Evolutionary conservation across 78 protist species (phyloP), one percentile per base, ranked within the genome.

Genomic region (Dictyostelium brefeldianum): DNA sequence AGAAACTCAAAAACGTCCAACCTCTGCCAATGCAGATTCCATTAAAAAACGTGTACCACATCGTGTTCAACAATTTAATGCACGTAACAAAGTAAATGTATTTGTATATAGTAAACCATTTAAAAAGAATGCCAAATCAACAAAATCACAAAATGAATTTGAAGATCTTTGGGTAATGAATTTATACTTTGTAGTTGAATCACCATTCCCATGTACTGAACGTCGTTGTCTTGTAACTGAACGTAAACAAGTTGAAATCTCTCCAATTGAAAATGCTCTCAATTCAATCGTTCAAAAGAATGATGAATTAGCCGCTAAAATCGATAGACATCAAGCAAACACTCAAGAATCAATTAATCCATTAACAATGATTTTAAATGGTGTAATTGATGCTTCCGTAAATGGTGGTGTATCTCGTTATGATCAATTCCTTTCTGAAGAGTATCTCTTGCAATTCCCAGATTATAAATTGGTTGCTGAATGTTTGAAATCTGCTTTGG

Each of bases 331-430:
- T 29, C 70, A 64, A 74, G 83, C 70, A 17, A 77, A 41, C 6
- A 83, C 81, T 14, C 77, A 65, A 36, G 78, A 71, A 5, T 83
- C 73, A 18, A 70, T 95, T 41, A 80, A 57, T n/a, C 97, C 97
- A 51, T 65, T 96, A 27, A 77, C 96, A 18, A 95, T 95, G 97
- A 41, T 79, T n/a, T 70, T 95, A 31, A 91, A 95, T 67, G 97
- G 97, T 36, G 78, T 96, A 12, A 91, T 96, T 75, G 97, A 96
- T 80, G 97, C 97, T 59, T 87, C 96, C 36, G 97, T 96, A 43
- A 92, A 92, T 81, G 97, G 97, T 17, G 97, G 97, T n/a, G 47
- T 87, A 17, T 14, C 57, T 71, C 90, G 89, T 59, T 80, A 77
- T 48, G 95, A 82, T 10, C 50, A 41, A 5, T 91, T 91, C 56